A percentile compares a stretch with the other conserved stretches of the same genome.
Evolutionary conservation across 305 asterid species (phyloP).

Genomic region (Petunia hybrid): DNA sequence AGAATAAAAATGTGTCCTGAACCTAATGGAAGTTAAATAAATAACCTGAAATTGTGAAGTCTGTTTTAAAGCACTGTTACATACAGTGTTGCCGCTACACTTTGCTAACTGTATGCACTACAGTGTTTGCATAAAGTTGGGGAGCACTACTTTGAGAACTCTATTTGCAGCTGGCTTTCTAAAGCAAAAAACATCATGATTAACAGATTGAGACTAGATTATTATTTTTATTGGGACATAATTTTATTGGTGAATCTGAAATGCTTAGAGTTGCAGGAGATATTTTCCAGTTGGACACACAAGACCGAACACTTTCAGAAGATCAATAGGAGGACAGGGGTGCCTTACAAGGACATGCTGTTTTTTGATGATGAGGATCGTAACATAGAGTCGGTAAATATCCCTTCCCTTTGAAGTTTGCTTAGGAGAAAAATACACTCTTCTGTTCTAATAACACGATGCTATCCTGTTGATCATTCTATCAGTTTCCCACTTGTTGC

Average conservation of each 20-base stretch:
- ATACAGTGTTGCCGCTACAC: background rate
- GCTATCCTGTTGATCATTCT: background rate
- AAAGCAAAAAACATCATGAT: background rate
- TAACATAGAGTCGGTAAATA: constrained; percentile 60
- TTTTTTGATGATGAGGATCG: constrained; percentile 82
- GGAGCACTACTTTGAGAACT: background rate
- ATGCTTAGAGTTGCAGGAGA: constrained; percentile 53
- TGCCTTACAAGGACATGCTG: constrained; percentile 68
- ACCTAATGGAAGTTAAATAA: background rate
- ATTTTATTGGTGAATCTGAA: background rate
- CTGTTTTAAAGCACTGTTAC: background rate
- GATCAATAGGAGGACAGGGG: constrained; percentile 52
- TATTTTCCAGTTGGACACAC: constrained; percentile 73
- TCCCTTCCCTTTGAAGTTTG: background rate
- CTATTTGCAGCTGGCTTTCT: background rate
- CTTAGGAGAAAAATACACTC: background rate
- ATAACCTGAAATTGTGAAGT: background rate
- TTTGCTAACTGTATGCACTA: background rate
- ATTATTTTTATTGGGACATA: background rate
- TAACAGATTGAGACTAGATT: background rate
- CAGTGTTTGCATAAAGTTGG: background rate
- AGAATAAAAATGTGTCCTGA: background rate
- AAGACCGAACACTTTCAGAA: constrained; percentile 78
- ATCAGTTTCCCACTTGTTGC: background rate
- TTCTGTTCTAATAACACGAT: background rate